These are phyloP conservation scores for Dipteronia sinensis DNA, from an alignment of 345 rosid genomes.

Conservation along the genomic window DNA sequence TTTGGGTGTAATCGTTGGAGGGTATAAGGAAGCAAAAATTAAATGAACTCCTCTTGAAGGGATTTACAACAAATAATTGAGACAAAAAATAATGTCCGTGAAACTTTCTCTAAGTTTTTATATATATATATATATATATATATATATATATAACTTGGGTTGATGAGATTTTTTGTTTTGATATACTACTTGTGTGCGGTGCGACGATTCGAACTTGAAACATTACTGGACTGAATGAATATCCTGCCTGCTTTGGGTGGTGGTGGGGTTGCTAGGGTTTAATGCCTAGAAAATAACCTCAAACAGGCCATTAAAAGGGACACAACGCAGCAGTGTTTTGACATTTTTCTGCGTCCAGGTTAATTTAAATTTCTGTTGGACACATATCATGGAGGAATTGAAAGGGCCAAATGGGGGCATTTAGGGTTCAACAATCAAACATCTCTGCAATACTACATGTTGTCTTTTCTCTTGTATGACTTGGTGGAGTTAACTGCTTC, in stretches of 20 bases:
- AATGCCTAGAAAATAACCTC: neutral
- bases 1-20: no score
- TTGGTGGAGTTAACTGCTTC: conserved; percentile 7
- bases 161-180: no score
- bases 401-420: neutral
- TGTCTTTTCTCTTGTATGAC: conserved; percentile 31
- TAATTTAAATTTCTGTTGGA: no score
- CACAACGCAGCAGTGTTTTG: conserved; percentile 3
- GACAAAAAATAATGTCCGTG: no score
- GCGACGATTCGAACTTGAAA: no score
- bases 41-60: no score
- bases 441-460: conserved; percentile 13
- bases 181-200: no score
- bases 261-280: neutral
- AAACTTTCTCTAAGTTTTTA: no score
- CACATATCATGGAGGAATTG: neutral
- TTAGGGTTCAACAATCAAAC: neutral
- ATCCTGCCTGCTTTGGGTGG: no score
- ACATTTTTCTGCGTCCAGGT: neutral
- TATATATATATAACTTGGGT: neutral
- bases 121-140: no score
- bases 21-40: no score
- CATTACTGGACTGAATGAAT: no score
- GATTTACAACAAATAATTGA: neutral
- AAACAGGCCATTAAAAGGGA: neutral